Conservation (phyloP, 108 stramenopile species). For the Mayamaea pseudoterrestris region DNA sequence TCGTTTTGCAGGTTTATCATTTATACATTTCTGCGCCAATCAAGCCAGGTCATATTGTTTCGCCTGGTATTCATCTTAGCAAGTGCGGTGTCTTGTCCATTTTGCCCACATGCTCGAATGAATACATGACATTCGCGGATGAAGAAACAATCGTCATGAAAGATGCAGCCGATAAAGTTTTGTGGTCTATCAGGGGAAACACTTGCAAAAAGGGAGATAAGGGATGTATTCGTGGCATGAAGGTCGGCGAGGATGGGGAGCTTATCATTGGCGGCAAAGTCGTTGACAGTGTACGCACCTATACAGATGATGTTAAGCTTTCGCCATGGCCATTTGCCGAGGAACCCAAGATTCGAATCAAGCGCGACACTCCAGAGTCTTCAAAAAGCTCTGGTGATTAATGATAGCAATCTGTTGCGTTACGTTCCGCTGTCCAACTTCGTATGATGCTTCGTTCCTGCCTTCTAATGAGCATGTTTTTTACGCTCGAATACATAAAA, state of each 20-base stretch:
- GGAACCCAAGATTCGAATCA: too few species aligned
- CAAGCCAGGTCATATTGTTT: constrained; percentile 12
- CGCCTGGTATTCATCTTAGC: constrained; percentile 18
- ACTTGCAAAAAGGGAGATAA: constrained; percentile 6
- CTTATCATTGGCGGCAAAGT: constrained; percentile 20
- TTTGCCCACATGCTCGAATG: constrained; percentile 8
- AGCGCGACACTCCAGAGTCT: too few species aligned
- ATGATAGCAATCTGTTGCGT: too few species aligned
- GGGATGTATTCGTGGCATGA: constrained; percentile 18
- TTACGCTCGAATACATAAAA: too few species aligned
- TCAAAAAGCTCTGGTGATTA: too few species aligned
- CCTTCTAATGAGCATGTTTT: too few species aligned
- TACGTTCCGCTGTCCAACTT: too few species aligned
- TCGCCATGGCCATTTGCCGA: constrained; percentile 8
- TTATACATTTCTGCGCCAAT: constrained; percentile 17
- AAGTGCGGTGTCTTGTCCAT: constrained; percentile 29
- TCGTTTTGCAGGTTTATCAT: constrained; percentile 15
- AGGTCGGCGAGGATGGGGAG: constrained; percentile 14
- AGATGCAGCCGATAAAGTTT: constrained; percentile 11
- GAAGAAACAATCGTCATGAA: constrained; percentile 20
- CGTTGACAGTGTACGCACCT: constrained; percentile 4
- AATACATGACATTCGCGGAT: constrained; percentile 16
- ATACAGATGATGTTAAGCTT: background rate
- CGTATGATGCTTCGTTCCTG: too few species aligned
- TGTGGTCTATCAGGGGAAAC: constrained; percentile 18